These are phyloP conservation scores for Thuidium tamariscinum DNA, from an alignment of 225 moss, liverwort and hornwort genomes.

Conservation along the genomic window DNA sequence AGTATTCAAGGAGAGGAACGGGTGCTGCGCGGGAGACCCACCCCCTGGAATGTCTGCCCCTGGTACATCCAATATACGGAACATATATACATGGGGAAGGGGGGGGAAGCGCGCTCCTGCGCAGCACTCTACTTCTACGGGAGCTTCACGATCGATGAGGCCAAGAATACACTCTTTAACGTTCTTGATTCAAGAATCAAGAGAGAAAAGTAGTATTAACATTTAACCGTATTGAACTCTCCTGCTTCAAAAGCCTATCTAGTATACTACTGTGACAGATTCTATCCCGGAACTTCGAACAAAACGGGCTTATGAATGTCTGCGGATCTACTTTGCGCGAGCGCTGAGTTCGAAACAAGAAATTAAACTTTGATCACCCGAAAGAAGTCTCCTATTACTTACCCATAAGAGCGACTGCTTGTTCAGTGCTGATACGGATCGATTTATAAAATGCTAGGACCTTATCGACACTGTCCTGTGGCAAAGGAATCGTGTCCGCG, in stretches of 20 bases:
- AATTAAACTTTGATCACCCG: neutral
- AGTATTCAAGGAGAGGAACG: neutral
- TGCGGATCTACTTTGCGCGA: neutral
- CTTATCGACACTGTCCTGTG: constrained; percentile 1
- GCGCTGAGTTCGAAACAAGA: neutral
- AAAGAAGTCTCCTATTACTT: neutral
- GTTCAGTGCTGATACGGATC: constrained; percentile 17
- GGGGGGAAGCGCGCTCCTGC: too few relatives aligned
- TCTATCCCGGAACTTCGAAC: neutral
- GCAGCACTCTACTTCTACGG: neutral
- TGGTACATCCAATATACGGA: neutral
- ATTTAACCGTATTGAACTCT: neutral
- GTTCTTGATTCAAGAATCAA: neutral
- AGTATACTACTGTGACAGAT: neutral
- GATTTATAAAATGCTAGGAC: constrained; percentile 7
- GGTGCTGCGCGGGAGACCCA: neutral
- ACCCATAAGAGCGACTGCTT: constrained; percentile 53
- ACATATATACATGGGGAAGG: neutral
- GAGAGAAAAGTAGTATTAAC: neutral
- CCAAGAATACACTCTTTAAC: neutral
- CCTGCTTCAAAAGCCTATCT: neutral
- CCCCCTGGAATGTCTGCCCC: too few relatives aligned
- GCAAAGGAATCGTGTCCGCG: constrained; percentile 27
- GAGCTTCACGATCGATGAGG: neutral
- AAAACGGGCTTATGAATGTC: neutral